Conservation (phyloP, 1,139 yeast genomes). For the Candida sanyaensis region DNA sequence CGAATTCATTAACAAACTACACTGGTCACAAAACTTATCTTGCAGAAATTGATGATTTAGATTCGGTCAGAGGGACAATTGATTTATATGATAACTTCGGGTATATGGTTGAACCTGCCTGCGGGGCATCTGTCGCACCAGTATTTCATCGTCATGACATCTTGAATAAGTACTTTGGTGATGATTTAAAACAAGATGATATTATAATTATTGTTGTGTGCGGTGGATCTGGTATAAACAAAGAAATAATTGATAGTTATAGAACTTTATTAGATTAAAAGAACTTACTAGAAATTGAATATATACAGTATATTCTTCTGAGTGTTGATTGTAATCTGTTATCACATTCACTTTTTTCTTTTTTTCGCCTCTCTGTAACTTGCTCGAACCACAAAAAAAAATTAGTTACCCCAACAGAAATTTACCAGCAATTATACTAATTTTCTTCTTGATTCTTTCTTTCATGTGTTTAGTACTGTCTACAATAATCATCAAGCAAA, state of each 20-base stretch:
- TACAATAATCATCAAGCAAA: no score
- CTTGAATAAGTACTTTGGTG: slow-evolving; percentile 21
- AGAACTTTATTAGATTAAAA: slow-evolving; percentile 14
- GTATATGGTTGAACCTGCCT: slow-evolving; percentile 40
- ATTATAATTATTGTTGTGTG: slow-evolving; percentile 39
- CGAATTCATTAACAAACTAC: slow-evolving; percentile 29
- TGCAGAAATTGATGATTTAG: slow-evolving; percentile 35
- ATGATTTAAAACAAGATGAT: slow-evolving; percentile 28
- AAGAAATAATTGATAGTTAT: slow-evolving; percentile 21
- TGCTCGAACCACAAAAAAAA: neutral
- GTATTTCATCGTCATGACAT: slow-evolving; percentile 25
- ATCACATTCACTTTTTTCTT: slow-evolving; percentile 6
- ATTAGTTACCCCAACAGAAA: slow-evolving; percentile 1
- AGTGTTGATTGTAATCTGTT: neutral
- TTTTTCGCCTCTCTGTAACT: neutral
- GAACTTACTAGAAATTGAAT: neutral
- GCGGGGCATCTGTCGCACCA: slow-evolving; percentile 40
- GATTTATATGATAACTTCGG: slow-evolving; percentile 27
- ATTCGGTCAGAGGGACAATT: slow-evolving; percentile 33
- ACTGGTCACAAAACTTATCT: slow-evolving; percentile 21
- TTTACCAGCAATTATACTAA: no score
- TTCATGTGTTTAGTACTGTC: no score
- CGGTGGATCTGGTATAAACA: slow-evolving; percentile 38
- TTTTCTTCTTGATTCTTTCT: no score
- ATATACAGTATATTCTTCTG: neutral